A percentile compares a stretch with the other conserved stretches of the same genome.
These are phyloP conservation scores for Penstemon davidsonii DNA, from an alignment of 257 asterid genomes.

Conservation along the genomic window DNA sequence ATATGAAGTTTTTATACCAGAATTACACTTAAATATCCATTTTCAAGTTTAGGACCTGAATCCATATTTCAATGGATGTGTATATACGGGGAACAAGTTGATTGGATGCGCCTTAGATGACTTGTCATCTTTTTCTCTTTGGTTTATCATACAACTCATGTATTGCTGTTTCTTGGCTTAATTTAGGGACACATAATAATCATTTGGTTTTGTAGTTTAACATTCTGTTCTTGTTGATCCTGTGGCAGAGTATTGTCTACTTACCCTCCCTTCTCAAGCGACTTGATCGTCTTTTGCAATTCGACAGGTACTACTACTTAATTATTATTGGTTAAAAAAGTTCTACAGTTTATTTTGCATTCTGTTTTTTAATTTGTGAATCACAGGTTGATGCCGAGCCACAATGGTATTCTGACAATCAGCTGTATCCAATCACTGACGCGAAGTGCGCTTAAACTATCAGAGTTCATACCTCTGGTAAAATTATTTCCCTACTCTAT, in stretches of 20 bases:
- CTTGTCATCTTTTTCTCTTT: background rate
- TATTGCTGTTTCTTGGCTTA: constrained; percentile 15
- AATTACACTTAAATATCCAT: background rate
- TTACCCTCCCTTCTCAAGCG: constrained; percentile 94
- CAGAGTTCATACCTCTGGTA: constrained; percentile 85
- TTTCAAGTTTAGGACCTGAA: constrained; percentile 8
- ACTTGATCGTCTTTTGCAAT: constrained; percentile 90
- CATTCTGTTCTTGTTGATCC: constrained; percentile 35
- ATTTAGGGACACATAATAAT: background rate
- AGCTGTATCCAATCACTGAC: constrained; percentile 82
- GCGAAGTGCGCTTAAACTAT: constrained; percentile 82
- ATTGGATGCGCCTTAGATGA: background rate
- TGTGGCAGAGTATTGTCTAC: constrained; percentile 65
- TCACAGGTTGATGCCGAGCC: constrained; percentile 93
- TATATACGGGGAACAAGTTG: background rate
- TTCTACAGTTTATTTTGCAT: constrained; percentile 11
- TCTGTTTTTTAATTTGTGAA: constrained; percentile 22
- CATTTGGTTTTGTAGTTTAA: constrained; percentile 21
- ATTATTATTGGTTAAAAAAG: constrained; percentile 17
- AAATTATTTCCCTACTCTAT: constrained; percentile 35
- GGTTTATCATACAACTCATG: background rate
- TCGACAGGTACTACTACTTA: constrained; percentile 66
- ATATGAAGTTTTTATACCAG: background rate
- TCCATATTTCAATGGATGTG: constrained; percentile 1
- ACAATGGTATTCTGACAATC: constrained; percentile 85